Conservation (phyloP, 805 yeast species). For the Wickerhamiella kazuoi region DNA sequence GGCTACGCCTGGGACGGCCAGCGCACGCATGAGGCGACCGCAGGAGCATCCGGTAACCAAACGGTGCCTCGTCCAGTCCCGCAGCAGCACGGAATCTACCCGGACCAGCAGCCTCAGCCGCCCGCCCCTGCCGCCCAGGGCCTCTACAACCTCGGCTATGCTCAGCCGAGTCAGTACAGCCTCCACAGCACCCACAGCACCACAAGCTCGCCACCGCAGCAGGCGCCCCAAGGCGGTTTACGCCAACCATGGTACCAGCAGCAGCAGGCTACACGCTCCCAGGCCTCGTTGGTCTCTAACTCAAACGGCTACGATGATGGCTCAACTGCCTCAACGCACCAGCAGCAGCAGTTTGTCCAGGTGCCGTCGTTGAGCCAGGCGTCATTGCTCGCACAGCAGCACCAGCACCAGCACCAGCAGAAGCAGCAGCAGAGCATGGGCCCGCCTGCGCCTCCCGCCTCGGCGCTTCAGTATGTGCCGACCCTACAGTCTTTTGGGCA, state of each 20-base stretch:
- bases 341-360: constrained; percentile 6
- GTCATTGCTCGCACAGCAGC: constrained; percentile 9
- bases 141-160: neutral
- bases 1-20: no score
- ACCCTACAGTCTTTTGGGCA: neutral
- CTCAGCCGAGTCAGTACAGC: no score
- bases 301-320: neutral
- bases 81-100: neutral
- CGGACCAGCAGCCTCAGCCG: neutral
- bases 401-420: constrained; percentile 7
- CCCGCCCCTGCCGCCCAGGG: neutral
- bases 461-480: neutral
- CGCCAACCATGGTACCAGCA: neutral
- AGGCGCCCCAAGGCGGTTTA: neutral
- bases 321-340: neutral
- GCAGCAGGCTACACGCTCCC: neutral
- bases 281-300: neutral
- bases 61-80: no score
- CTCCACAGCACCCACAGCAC: neutral
- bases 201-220: neutral
- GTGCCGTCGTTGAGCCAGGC: constrained; percentile 12
- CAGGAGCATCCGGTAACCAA: no score
- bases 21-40: no score
- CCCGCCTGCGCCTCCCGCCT: neutral
- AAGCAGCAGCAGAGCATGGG: neutral